Percentiles rank a stretch among this genome's conserved stretches.
Conservation (phyloP, 352 stramenopile genomes). For the Phytopythium helicoides region DNA sequence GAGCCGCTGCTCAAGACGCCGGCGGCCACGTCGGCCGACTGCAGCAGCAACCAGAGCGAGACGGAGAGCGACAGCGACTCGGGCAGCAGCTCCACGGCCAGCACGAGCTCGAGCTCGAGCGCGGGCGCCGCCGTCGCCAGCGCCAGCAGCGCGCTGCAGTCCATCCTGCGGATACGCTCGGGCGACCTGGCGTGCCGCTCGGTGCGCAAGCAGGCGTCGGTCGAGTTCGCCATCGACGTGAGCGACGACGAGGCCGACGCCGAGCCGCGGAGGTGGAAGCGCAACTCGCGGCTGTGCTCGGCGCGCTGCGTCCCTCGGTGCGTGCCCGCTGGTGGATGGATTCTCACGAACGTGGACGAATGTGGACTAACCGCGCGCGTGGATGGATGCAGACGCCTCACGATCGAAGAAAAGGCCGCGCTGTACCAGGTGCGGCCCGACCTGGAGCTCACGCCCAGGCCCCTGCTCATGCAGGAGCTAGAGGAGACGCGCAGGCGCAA, state of each 20-base stretch:
- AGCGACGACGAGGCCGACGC: constrained; percentile 40
- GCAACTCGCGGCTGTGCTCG: constrained; percentile 22
- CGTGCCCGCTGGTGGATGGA: neutral
- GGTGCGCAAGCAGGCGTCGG: constrained; percentile 60
- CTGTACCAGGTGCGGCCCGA: constrained; percentile 71
- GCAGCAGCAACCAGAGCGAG: constrained; percentile 57
- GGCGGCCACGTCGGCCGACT: constrained; percentile 7
- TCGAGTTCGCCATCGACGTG: constrained; percentile 62
- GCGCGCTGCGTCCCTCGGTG: constrained; percentile 59
- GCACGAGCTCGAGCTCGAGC: constrained; percentile 2
- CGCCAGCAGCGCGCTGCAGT: constrained; percentile 39
- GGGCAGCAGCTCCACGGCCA: constrained; percentile 35
- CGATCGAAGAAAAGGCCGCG: constrained; percentile 71
- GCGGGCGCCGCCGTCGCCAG: constrained; percentile 12
- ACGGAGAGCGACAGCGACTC: constrained; percentile 77
- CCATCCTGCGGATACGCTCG: constrained; percentile 60
- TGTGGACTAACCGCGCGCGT: no score
- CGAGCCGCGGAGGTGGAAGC: constrained; percentile 22
- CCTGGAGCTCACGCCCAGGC: constrained; percentile 60
- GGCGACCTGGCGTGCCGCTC: constrained; percentile 31
- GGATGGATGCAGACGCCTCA: constrained; percentile 35
- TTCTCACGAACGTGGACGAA: no score
- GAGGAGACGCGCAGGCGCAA: constrained; percentile 56
- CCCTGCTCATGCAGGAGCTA: constrained; percentile 55
- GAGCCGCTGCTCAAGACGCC: constrained; percentile 17